These are phyloP conservation scores for Chrysoporthe puriensis DNA, from an alignment of 2,329 filamentous ascomycete genomes.

Conservation along the genomic window DNA sequence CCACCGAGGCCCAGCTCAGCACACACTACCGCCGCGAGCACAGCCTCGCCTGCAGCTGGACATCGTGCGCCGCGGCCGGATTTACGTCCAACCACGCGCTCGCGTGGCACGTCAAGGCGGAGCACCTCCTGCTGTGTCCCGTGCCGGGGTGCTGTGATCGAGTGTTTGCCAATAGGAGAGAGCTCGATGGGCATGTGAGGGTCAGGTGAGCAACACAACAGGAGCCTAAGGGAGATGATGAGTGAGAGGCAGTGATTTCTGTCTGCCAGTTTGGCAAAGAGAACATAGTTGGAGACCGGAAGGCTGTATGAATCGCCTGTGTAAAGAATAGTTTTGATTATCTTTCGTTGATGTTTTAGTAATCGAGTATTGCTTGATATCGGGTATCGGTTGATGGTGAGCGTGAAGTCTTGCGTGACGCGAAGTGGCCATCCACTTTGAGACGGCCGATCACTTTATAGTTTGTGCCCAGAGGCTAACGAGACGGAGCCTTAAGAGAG, in stretches of 20 bases:
- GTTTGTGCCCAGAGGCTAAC: neutral
- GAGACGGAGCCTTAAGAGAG: neutral
- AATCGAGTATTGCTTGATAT: no score
- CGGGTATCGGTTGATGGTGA: no score
- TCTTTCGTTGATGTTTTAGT: no score
- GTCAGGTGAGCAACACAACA: neutral
- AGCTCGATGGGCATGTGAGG: conserved; percentile 44
- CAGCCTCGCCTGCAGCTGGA: conserved; percentile 46
- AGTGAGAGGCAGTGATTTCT: no score
- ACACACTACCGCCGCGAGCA: conserved; percentile 35
- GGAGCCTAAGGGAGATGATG: neutral
- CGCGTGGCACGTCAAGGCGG: conserved; percentile 48
- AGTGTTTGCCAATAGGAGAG: conserved; percentile 40
- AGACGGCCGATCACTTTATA: no score
- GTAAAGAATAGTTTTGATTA: no score
- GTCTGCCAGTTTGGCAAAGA: no score
- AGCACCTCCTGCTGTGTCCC: conserved; percentile 49
- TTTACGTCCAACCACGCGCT: conserved; percentile 45
- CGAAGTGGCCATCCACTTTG: no score
- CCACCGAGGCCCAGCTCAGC: conserved; percentile 15
- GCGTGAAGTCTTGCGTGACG: no score
- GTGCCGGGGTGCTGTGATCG: conserved; percentile 43
- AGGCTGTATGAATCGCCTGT: no score
- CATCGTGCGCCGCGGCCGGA: conserved; percentile 39
- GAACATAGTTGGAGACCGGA: no score